A percentile compares a stretch with the other conserved stretches of the same genome.
Conservation (phyloP, 306 rosid species). For the Parietaria judaica region DNA sequence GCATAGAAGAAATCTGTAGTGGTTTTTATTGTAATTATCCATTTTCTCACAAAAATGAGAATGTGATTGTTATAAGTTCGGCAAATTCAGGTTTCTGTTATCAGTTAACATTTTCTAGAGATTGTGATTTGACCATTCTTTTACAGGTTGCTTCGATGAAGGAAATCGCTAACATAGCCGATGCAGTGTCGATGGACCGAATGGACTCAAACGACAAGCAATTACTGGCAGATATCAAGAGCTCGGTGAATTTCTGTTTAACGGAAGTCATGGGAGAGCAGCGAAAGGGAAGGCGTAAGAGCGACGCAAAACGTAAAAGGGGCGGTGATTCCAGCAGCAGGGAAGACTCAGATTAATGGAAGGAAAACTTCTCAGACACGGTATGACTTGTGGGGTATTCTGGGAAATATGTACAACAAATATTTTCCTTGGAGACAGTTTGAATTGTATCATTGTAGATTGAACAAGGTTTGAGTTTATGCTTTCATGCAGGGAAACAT, state of each 20-base stretch:
- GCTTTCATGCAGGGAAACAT: not conserved
- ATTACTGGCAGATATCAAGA: slow-evolving; percentile 51
- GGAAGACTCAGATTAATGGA: not conserved
- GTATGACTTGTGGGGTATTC: too few relatives aligned
- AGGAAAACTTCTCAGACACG: too few relatives aligned
- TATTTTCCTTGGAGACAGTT: not conserved
- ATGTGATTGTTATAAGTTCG: too few relatives aligned
- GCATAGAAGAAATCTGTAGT: too few relatives aligned
- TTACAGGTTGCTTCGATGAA: slow-evolving; percentile 56
- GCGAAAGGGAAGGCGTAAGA: slow-evolving; percentile 41
- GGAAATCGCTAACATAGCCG: slow-evolving; percentile 58
- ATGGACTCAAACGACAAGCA: slow-evolving; percentile 52
- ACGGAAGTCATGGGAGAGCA: slow-evolving; percentile 51
- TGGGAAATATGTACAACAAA: too few relatives aligned
- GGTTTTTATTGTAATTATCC: too few relatives aligned
- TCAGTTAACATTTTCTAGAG: too few relatives aligned
- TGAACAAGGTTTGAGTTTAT: not conserved
- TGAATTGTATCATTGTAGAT: not conserved
- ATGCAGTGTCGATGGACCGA: slow-evolving; percentile 44
- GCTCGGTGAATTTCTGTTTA: slow-evolving; percentile 46
- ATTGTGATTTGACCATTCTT: not conserved
- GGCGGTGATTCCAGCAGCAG: slow-evolving; percentile 6
- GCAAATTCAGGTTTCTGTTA: too few relatives aligned
- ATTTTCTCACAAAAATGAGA: too few relatives aligned
- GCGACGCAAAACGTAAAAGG: slow-evolving; percentile 53